Base-by-base conservation (phyloP, 257 asterid species). In the Solanum virginianum region DNA sequence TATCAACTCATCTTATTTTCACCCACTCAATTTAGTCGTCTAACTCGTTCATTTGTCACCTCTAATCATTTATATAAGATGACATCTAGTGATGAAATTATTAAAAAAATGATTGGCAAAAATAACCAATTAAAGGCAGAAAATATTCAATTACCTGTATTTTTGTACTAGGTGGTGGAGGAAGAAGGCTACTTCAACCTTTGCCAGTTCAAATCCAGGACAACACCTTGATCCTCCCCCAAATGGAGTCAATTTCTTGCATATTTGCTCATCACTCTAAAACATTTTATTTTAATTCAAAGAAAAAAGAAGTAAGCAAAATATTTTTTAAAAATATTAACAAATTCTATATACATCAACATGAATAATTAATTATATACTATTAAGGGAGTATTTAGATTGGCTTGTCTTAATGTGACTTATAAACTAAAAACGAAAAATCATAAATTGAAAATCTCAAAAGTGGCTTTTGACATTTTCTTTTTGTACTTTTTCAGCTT, bases 171-270 rank as follows among this genome's bases (percentile, higher is more conserved):
- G 94, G 86, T 92, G 96, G 89, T 94, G 94, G 56, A 94, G 92
- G 86, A 94, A 94, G 84, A 94, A 91, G 5, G 96, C 93, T 49
- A 94, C 96, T 91, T 94, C 98, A 85, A 94, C 91, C 86, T 92
- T 94, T 7, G 95, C 98, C 57, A 94, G 91, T 91, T 94, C 98
- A 80, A 91, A 94, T 24, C 98, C 98, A 18, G 96, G 98, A 87
- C 96, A 94, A 84, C 92, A 92, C 43, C 96, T 90, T 57, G 94
- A 90, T 80, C 98, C 98, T 89, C 98, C 98, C 63, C 98, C 98
- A 87, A 94, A 94, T 56, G 98, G 96, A 26, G 93, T 94, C 60
- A 94, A 90, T 87, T 91, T 94, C 91, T 94, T 92, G 91, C 95
- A 89, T 45, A 89, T 83, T 86, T 92, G 94, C 84, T 92, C 98